Base-by-base conservation (phyloP, 768 basidiomycete genomes). In the Boletus coccyginus region DNA sequence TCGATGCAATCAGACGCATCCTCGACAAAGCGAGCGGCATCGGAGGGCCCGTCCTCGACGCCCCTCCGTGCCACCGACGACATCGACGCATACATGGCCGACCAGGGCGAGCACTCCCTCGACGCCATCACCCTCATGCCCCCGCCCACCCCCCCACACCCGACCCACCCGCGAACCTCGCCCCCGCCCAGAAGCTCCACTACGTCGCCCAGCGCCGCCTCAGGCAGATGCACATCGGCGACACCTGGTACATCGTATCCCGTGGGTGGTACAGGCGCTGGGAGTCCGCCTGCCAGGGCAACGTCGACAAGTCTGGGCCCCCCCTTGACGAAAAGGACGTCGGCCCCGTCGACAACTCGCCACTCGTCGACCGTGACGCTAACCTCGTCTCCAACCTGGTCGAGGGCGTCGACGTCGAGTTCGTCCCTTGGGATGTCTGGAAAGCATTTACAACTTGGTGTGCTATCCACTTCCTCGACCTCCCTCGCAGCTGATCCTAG, bases 171-270 rank as follows among this genome's bases (percentile, higher is more conserved):
- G 33, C 55, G 10, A 62, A 70, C 45, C 58, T 77, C 58, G 62
- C 75, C 19, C 75, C 74, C 3, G 63, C 62, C 5, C 77, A 83
- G 47, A 89, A 84, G 67, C 55, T 84, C n/a, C 54, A 74, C 7
- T 67, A 77, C 47, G 78, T 92, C 63, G 70, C 81, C 21, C 68
- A 72, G 7, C 77, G 77, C 14, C 80, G 81, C 62, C 65, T 63
- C 40, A 69, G 64, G 44, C 73, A 76, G 41, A 83, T 93, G 79
- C 73, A 77, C 32, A 73, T 78, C 9, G 88, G 88, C 44, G 84
- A 92, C 49, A 84, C 78, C 10, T 94, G 92, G 92, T 93, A 83
- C 73, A 73, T 95, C 47, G 77, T 95, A 31, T 78, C 86, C 21
- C 72, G 80, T 47, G 62, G 65, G 21, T 96, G 93, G 93, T 90